phyloP scores from a whole-genome alignment of 2,329 filamentous ascomycete genomes.

The Colletotrichum eremochloae region DNA sequence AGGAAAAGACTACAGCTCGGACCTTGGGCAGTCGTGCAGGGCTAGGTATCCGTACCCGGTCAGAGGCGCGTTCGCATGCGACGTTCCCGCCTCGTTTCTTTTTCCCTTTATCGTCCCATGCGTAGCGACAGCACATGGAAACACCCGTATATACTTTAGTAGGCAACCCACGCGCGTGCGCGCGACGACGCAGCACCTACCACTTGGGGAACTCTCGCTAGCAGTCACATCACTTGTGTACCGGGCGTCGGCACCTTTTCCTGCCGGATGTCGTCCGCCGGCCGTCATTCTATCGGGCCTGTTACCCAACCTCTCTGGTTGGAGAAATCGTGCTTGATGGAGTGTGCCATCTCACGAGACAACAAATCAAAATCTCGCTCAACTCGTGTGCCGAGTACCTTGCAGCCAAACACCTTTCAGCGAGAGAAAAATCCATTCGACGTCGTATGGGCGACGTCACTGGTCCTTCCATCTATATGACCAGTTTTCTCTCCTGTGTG shows the following conservation, averaged over 20 bases:
- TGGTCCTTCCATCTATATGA: background rate
- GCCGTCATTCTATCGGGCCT: background rate
- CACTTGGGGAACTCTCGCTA: background rate
- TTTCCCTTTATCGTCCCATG: too few relatives aligned
- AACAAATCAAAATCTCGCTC: background rate
- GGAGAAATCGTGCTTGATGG: background rate
- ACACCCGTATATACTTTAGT: too few relatives aligned
- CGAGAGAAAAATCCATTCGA: background rate
- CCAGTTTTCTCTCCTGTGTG: background rate
- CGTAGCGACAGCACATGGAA: background rate
- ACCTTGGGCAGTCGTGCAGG: background rate
- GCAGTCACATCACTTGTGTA: background rate
- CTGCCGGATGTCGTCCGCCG: background rate
- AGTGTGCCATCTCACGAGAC: background rate
- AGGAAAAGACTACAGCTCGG: background rate
- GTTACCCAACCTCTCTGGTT: background rate
- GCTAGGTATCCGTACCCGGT: background rate
- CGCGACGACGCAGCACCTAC: background rate
- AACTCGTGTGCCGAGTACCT: background rate
- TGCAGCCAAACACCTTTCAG: background rate
- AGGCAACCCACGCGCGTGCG: too few relatives aligned
- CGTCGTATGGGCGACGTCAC: background rate
- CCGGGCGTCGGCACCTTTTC: background rate
- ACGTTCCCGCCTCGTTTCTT: too few relatives aligned
- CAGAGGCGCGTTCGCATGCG: background rate